A percentile compares a stretch with the other conserved stretches of the same genome.
phyloP scores from a whole-genome alignment of 352 stramenopile species.

The Lagenidium giganteum region DNA sequence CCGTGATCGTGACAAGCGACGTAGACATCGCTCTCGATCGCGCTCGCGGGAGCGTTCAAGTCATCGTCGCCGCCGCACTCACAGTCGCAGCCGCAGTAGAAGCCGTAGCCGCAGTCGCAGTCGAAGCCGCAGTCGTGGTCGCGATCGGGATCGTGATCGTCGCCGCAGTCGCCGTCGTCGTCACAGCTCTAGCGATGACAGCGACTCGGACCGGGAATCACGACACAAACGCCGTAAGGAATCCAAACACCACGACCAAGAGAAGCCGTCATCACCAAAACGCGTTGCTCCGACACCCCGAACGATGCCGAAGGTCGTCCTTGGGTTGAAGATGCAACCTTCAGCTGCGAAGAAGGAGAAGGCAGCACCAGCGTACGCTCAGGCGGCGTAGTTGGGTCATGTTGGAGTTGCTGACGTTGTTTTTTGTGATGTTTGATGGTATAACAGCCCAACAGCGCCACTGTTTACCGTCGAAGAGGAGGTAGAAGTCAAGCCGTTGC shows the following conservation, averaged over 20 bases:
- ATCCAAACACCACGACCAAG: no score
- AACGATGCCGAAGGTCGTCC: conserved; percentile 39
- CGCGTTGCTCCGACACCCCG: no score
- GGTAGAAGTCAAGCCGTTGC: conserved; percentile 29
- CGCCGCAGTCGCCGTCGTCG: conserved; percentile 17
- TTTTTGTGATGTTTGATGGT: not conserved
- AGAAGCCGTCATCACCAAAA: no score
- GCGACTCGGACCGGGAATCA: conserved; percentile 6
- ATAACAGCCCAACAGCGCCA: conserved; percentile 3
- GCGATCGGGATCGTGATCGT: conserved; percentile 12
- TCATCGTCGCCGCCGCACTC: conserved; percentile 18
- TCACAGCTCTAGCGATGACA: conserved; percentile 11
- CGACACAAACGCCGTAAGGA: conserved; percentile 16
- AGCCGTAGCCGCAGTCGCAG: conserved; percentile 11
- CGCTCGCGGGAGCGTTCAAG: conserved; percentile 24
- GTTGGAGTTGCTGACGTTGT: not conserved
- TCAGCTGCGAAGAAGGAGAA: conserved; percentile 33
- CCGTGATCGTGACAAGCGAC: conserved; percentile 15
- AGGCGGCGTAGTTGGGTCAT: not conserved
- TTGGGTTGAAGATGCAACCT: conserved; percentile 36
- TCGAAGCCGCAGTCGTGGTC: conserved; percentile 10
- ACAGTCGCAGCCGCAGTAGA: conserved; percentile 29
- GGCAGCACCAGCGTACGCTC: conserved; percentile 16
- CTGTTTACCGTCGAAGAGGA: conserved; percentile 35
- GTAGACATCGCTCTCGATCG: conserved; percentile 20